Conservation (phyloP, 2,329 filamentous ascomycete species). For the Fusarium burgessii region DNA sequence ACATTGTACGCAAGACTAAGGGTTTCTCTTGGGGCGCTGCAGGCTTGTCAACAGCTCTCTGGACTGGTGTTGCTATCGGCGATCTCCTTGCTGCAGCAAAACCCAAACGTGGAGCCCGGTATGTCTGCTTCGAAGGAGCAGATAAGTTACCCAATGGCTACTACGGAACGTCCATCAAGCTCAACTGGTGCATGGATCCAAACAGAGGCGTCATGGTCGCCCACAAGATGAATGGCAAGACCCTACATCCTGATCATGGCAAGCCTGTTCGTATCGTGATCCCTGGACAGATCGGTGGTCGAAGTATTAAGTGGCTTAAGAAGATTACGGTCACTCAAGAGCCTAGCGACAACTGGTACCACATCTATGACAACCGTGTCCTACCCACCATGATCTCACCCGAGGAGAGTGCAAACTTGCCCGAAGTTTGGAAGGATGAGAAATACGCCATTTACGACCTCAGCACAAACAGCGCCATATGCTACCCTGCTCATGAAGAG, state of each 20-base stretch:
- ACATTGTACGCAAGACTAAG: conserved; percentile 88
- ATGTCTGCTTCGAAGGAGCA: conserved; percentile 91
- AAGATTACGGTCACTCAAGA: conserved; percentile 80
- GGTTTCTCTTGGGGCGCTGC: conserved; percentile 95
- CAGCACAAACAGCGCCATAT: conserved; percentile 86
- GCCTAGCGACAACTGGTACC: conserved; percentile 94
- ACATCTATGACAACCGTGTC: conserved; percentile 93
- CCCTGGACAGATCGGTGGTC: conserved; percentile 90
- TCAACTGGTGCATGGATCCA: conserved; percentile 88
- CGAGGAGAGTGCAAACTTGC: conserved; percentile 79
- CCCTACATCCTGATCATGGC: conserved; percentile 84
- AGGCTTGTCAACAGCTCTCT: conserved; percentile 87
- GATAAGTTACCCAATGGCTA: conserved; percentile 89
- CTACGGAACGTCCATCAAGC: conserved; percentile 88
- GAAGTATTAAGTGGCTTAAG: conserved; percentile 94
- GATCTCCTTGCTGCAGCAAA: conserved; percentile 77
- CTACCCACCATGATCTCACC: conserved; percentile 88
- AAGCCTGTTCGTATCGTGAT: conserved; percentile 85
- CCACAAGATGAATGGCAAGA: conserved; percentile 90
- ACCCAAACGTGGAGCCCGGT: conserved; percentile 77
- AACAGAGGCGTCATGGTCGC: conserved; percentile 88
- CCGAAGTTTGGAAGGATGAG: conserved; percentile 87
- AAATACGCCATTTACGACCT: conserved; percentile 94
- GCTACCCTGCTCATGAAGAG: conserved; percentile 84
- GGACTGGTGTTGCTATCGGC: conserved; percentile 82